Conservation (phyloP, 2,329 filamentous ascomycete genomes). For the Hypoxylon sp. region DNA sequence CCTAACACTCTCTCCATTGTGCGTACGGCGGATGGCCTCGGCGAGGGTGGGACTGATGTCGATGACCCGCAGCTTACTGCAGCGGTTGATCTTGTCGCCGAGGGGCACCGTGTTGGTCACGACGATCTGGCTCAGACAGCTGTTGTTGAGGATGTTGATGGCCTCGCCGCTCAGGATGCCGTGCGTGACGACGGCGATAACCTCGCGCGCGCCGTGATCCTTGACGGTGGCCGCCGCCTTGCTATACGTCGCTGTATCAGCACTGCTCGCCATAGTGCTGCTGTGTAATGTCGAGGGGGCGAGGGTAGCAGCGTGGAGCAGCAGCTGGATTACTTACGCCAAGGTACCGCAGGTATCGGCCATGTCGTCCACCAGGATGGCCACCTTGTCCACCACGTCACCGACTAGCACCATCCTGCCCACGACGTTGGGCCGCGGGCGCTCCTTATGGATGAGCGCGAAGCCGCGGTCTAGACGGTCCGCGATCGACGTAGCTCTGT, state of each 20-base stretch:
- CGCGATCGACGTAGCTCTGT: conserved; percentile 85
- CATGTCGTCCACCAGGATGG: conserved; percentile 98
- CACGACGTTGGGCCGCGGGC: conserved; percentile 84
- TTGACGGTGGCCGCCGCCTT: conserved; percentile 92
- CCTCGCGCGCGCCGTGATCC: conserved; percentile 83
- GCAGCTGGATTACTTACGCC: conserved; percentile 32
- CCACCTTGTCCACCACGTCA: conserved; percentile 87
- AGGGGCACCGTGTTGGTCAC: conserved; percentile 84
- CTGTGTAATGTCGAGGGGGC: background rate
- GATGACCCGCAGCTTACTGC: conserved; percentile 75
- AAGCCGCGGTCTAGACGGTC: conserved; percentile 90
- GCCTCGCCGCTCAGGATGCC: conserved; percentile 78
- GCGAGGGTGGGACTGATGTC: conserved; percentile 77
- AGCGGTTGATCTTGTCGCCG: conserved; percentile 74
- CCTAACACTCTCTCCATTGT: conserved; percentile 67
- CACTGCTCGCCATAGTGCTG: background rate
- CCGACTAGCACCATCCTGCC: conserved; percentile 96
- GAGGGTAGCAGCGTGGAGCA: background rate
- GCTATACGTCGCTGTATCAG: conserved; percentile 53
- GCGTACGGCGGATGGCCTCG: conserved; percentile 64
- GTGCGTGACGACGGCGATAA: conserved; percentile 95
- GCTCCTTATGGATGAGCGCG: conserved; percentile 96
- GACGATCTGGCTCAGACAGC: conserved; percentile 72
- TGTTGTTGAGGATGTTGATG: conserved; percentile 75
- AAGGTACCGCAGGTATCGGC: conserved; percentile 90